Evolutionary conservation across 2,329 filamentous ascomycete species (phyloP), one percentile per base, ranked within the genome.

Genomic region (Parastagonospora nodorum): DNA sequence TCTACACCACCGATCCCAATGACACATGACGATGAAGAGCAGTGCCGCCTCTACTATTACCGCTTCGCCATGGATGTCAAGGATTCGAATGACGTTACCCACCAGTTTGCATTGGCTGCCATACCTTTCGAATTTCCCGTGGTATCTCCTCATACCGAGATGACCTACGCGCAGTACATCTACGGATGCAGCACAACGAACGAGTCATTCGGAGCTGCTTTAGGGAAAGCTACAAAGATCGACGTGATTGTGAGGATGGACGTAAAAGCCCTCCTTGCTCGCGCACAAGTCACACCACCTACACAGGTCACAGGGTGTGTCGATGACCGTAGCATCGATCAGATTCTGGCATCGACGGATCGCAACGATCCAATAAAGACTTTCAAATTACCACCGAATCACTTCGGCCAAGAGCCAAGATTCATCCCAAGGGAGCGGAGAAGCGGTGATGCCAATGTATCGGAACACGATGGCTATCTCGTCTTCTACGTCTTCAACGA

Each of bases 401-500:
- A 82, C 76, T 89, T 78, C 53, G 85, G 85, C 1, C 87, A 89
- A 63, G 87, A 89, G 68, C 82, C 86, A 1, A 80, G 84, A 1
- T 90, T 90, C 53, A 80, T 90, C 4, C 74, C 85, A 3, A 54
- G 61, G 12, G 36, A 41, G 31, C 49, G 29, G 10, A 37, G 38
- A 35, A 30, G 28, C 4, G 37, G 45, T 8, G 48, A 50, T 6
- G 51, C 36, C 1, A 47, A 40, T 12, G 42, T 50, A 8, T 33
- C 43, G 2, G 88, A 90, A 65, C 86, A 89, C 58, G 84, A 87
- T 55, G 87, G 88, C 0, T 89, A 81, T 72, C 73, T 89, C 0
- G 73, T 90, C 4, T 86, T 84, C 39, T 89, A 88, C 57, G 85
- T 87, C 1, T 90, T 90, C 54, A 84, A 90, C 55, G 87, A 89